These are phyloP conservation scores for Nicotiana obtusifolia DNA, from an alignment of 257 asterid genomes.

Conservation along the genomic window DNA sequence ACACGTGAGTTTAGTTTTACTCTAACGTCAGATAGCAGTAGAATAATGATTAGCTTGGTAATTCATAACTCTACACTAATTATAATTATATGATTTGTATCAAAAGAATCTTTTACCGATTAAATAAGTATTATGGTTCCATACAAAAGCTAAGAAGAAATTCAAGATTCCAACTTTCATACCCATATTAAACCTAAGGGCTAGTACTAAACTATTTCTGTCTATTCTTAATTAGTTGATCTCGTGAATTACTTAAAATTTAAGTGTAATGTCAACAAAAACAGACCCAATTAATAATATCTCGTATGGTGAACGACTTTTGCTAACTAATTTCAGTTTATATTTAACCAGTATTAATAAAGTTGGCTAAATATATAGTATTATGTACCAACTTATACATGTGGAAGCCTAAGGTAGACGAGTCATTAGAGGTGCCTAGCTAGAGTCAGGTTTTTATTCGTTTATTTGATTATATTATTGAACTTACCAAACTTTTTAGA, in stretches of 20 bases:
- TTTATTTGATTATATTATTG: neutral
- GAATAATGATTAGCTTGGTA: neutral
- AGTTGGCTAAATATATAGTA: neutral
- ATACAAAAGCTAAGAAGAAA: neutral
- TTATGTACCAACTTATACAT: neutral
- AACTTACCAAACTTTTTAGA: neutral
- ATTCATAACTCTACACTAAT: neutral
- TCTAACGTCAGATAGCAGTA: neutral
- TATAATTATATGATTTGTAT: neutral
- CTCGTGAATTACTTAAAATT: neutral
- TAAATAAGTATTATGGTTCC: neutral
- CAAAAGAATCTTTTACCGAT: neutral
- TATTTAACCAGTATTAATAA: neutral
- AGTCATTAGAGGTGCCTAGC: neutral
- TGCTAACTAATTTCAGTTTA: neutral
- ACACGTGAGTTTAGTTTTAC: neutral
- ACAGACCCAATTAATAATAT: neutral
- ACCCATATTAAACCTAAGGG: neutral
- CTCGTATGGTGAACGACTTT: neutral
- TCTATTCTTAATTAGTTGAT: constrained; percentile 1
- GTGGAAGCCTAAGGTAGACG: neutral
- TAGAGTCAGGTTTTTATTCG: neutral
- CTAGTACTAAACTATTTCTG: neutral
- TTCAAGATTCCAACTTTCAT: neutral
- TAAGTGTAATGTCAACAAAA: neutral